Base-by-base conservation (phyloP, 345 rosid species). In the Corchorus olitorius region DNA sequence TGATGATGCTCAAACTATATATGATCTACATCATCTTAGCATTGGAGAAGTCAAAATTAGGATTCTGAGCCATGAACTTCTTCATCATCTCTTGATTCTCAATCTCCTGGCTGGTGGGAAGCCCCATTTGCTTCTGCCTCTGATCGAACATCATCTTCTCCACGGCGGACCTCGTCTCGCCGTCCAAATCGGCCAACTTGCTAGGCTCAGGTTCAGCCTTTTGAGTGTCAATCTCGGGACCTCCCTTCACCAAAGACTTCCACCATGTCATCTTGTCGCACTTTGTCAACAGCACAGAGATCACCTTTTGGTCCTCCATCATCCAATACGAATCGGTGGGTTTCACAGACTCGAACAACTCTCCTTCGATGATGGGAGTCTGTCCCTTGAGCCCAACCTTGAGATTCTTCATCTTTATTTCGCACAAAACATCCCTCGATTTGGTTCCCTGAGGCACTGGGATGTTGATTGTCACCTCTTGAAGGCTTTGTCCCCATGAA, bases 101-200 rank as follows among this genome's bases (percentile, higher is more conserved):
- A 0, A 78, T 78, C 74, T 73, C 85, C 12, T 72, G 72, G 22
- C 82, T 79, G 10, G 82, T 76, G 0, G 84, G 82, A 35, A 72
- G 79, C 1, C 82, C 82, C 74, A 58, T 6, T 66, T 65, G 75
- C 65, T 78, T 79, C 80, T 79, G 85, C 48, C 76, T 48, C 56
- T 79, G 80, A 76, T 79, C 80, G 16, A 75, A 76, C 82, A 82
- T 76, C 80, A 79, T 79, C 85, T 79, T 76, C 61, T 79, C 83
- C 19, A 80, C 79, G 3, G 63, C n/a, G 14, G 75, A 60, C 45
- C 84, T 35, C 20, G 75, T 77, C 46, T 83, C 76, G 0, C 7
- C 3, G 13, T 83, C 82, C 80, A 78, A 67, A 4, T 83, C 84
- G 2, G 80, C 67, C 19, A 83, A 72, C 45, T 34, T 70, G 71